These are phyloP conservation scores for Boletellus deceptivus DNA, from an alignment of 1,284 basidiomycete genomes.

Conservation along the genomic window DNA sequence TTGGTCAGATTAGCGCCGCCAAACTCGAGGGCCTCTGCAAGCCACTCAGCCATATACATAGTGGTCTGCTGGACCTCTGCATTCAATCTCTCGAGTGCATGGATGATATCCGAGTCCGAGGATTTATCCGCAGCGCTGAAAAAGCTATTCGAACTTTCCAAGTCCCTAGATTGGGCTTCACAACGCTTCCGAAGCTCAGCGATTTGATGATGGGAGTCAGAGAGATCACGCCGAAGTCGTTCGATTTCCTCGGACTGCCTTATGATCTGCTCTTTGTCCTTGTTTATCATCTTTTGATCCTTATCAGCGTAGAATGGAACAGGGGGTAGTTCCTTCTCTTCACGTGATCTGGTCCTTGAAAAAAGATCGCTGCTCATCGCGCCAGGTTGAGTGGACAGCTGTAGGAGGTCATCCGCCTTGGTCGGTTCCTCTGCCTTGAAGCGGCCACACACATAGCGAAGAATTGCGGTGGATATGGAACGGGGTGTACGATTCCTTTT, in stretches of 20 bases:
- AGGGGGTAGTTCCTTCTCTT: neutral
- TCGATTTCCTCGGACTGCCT: neutral
- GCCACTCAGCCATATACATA: slow-evolving; percentile 22
- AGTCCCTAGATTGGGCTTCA: neutral
- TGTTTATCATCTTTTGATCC: neutral
- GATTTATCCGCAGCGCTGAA: slow-evolving; percentile 15
- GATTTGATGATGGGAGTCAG: neutral
- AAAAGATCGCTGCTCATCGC: too few species aligned
- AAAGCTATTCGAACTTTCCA: slow-evolving; percentile 1
- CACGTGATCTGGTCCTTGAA: neutral
- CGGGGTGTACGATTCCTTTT: neutral
- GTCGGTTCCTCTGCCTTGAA: neutral
- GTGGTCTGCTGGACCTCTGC: slow-evolving; percentile 28
- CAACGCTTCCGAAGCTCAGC: neutral
- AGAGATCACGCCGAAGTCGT: neutral
- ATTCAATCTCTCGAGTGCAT: slow-evolving; percentile 22
- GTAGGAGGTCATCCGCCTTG: too few species aligned
- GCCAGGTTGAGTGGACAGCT: neutral
- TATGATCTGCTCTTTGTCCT: neutral
- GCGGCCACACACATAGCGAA: neutral
- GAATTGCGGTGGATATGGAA: neutral
- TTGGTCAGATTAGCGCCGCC: neutral
- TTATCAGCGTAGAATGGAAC: neutral
- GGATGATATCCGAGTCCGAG: slow-evolving; percentile 25
- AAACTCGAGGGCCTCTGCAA: slow-evolving; percentile 17